Base-by-base conservation (phyloP, 1,139 yeast genomes). In the Candida sp. region DNA sequence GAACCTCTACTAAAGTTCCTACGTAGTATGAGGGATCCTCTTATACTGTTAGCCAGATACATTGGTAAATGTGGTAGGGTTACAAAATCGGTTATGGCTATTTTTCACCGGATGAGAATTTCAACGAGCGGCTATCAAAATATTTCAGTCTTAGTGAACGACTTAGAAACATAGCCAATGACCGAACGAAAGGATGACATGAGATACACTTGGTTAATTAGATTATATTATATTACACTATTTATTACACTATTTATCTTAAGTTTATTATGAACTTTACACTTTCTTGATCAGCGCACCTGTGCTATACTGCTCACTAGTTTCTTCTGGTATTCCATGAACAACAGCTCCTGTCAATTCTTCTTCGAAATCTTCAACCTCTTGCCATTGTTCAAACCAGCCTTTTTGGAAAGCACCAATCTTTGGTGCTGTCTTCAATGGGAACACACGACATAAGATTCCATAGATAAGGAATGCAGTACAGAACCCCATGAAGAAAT, bases 401-500 rank as follows among this genome's bases (percentile, higher is more conserved):
- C 77, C 81, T 51, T 70, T 75, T 45, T 77, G 77, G 42, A 80
- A 68, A 36, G 81, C 68, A 40, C 70, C 68, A 37, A 70, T 67
- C 4, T 68, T 70, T 5, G 87, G 87, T 39, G 67, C 55, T 30
- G 90, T 93, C 27, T 73, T 73, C 9, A 82, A 65, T 4, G 95
- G 95, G 63, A 68, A 79, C 39, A 78, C 46, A 48, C 68, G 64
- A 49, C 81, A 77, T 38, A 84, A 61, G 2, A 66, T 43, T 19
- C 73, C 73, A 48, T 84, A 84, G 6, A 77, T 65, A 1, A 72
- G 36, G 49, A 74, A 73, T 1, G 95, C 75, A 7, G 79, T 63
- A 39, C 78, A 58, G 64, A 84, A 87, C 1, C 97, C 97, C 49
- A 83, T 75, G 56, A 87, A 81, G 67, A 84, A 89, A 61, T 83